phyloP scores from a whole-genome alignment of 106 monocot genomes.

The Allium cepa region DNA sequence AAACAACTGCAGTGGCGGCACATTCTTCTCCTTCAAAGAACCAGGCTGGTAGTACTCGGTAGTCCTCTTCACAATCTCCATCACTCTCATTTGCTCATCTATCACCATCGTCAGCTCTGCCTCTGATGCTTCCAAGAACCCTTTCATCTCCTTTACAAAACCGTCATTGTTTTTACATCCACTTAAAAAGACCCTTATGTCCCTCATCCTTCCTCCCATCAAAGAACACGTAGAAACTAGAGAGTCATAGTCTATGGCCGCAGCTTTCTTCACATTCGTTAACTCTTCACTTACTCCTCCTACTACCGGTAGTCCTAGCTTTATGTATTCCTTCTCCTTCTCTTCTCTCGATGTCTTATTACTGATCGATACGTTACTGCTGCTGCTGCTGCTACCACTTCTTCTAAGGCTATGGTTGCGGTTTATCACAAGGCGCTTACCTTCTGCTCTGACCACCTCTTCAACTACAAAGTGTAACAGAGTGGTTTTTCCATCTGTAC shows the following conservation, averaged over 20 bases:
- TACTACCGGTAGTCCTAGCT: constrained; percentile 38
- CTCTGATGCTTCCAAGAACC: constrained; percentile 47
- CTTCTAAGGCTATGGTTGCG: neutral
- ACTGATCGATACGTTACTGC: too few species aligned
- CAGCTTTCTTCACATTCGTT: constrained; percentile 52
- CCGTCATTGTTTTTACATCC: constrained; percentile 34
- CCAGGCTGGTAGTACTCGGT: constrained; percentile 57
- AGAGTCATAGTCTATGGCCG: constrained; percentile 36
- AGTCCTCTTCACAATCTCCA: constrained; percentile 35
- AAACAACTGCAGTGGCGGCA: constrained; percentile 21
- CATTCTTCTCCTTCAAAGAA: constrained; percentile 45
- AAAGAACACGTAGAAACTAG: constrained; percentile 15
- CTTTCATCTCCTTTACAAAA: constrained; percentile 29
- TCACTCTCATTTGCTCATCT: constrained; percentile 37
- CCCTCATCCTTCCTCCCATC: constrained; percentile 25
- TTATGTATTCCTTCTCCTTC: constrained; percentile 3
- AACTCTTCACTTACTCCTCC: constrained; percentile 35
- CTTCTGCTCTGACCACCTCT: constrained; percentile 52
- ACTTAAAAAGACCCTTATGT: constrained; percentile 28
- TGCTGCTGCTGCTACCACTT: too few species aligned
- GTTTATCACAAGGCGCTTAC: constrained; percentile 6
- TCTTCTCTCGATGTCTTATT: too few species aligned
- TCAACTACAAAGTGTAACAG: constrained; percentile 61
- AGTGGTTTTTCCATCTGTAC: constrained; percentile 51
- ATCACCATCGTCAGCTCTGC: constrained; percentile 18